Base-by-base conservation (phyloP, 108 stramenopile genomes). In the Pseudonitzschia multiseries region DNA sequence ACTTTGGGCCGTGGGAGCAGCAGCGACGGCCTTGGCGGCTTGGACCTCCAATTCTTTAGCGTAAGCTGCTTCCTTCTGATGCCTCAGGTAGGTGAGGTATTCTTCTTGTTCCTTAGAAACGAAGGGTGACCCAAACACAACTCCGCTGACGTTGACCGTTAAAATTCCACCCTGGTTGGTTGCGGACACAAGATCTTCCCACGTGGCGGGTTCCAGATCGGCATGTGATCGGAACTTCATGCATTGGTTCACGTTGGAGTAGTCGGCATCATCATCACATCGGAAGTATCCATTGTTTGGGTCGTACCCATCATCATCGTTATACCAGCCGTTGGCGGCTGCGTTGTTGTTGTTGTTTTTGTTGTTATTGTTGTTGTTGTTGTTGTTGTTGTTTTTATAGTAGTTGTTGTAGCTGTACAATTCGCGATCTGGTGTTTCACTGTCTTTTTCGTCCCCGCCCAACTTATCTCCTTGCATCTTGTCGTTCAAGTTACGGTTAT, bases 231-330 rank as follows among this genome's bases (percentile, higher is more conserved):
- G 54, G 62, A 87, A 85, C 53, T 87, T 87, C 79, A 81, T 81
- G 68, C 87, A 87, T 62, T 87, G 85, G 73, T 83, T 86, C n/a
- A 83, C 81, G 54, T 79, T 83, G 32, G 76, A 81, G 71, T 87
- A 87, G 22, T 79, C 86, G 18, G 86, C 86, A 32, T 80, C 83
- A 53, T 87, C 86, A 51, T 84, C 75, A 73, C 86, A 87, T 20
- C 79, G 61, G 62, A 80, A 87, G 41, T 76, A 63, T 33, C 79
- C 81, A 29, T 80, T 52, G 71, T 75, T 79, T 1, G 65, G 70
- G 69, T 77, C 75, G 53, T 81, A 26, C 24, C 48, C 24, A 36
- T 67, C 61, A 26, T 80, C 60, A 67, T 74, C 46, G 48, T 72
- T 57, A 53, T 28, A 40, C 56, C 33, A 71, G 1, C 44, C 22